Base-by-base conservation (phyloP, 1,139 yeast genomes). In the Kodamaea alishanica region DNA sequence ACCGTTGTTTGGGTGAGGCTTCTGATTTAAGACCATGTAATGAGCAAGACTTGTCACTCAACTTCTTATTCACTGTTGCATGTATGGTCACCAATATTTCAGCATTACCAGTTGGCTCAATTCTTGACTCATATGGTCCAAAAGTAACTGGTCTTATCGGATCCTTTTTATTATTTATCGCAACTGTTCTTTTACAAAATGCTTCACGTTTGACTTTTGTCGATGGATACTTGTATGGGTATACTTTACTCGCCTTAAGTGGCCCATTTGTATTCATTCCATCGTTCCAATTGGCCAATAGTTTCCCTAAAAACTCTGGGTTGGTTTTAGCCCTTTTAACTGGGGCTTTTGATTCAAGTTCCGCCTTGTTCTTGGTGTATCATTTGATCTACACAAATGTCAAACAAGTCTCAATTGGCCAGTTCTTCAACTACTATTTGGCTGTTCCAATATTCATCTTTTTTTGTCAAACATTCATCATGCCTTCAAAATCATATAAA, bases 51-150 rank as follows among this genome's bases (percentile, higher is more conserved):
- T 67, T 88, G 52, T 76, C 86, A 42, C 70, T 90, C 45, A 90
- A 90, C 59, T 73, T 79, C 53, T 76, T 89, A 72, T 90, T 89
- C 63, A 84, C 96, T 0, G 68, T 82, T 28, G 94, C 95, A 27
- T 92, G 96, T 10, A 90, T 85, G 55, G 77, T 84, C 6, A 88
- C 97, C n/a, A 89, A 88, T 55, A 77, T 84, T 6, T 77, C 83
- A 35, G 94, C 96, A 0, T 69, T 90, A 41, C 73, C 86, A 0
- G 95, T 89, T 6, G 97, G 97, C 0, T 73, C 79, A 30, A 71
- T 86, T 15, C 68, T 90, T 39, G 97, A 90, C 54, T 60, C 68
- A 12, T 81, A 70, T 53, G 97, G 97, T 0, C 96, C 97, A 5
- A 70, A 85, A 46, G 66, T 82, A 3, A 78, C 90, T 37, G 95